These are phyloP conservation scores for Solanum pimpinellifolium DNA, from an alignment of 257 asterid genomes.

Conservation along the genomic window DNA sequence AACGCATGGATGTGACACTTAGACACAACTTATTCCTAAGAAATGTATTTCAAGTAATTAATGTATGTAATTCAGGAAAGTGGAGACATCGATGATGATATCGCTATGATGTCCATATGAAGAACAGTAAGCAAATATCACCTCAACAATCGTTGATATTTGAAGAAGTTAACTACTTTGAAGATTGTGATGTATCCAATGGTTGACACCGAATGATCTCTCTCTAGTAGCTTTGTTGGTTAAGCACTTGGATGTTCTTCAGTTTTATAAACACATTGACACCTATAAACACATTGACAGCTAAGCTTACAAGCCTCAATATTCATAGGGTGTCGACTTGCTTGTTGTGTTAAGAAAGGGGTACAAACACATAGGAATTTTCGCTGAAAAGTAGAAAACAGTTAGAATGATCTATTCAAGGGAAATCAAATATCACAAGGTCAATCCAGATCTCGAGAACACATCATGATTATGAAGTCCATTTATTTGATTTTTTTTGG, in stretches of 20 bases:
- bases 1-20: not conserved
- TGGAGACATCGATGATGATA: not conserved
- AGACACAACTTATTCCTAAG: not conserved
- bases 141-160: not conserved
- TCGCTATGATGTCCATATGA: not conserved
- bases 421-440: not conserved
- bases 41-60: not conserved
- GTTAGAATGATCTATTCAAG: not conserved
- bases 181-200: not conserved
- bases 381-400: conserved; percentile 13
- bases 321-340: conserved; percentile 15
- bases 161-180: too few species aligned
- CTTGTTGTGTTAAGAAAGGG: conserved; percentile 10
- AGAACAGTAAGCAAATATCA: not conserved
- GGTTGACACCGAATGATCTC: too few species aligned
- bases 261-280: not conserved
- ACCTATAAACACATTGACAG: conserved; percentile 9
- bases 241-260: too few species aligned
- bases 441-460: not conserved
- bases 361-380: conserved; percentile 12
- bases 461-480: not conserved
- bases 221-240: too few species aligned
- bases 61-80: not conserved
- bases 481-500: not conserved
- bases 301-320: conserved; percentile 12